These are phyloP conservation scores for Phytophthora pinifolia DNA, from an alignment of 352 stramenopile genomes.

Conservation along the genomic window DNA sequence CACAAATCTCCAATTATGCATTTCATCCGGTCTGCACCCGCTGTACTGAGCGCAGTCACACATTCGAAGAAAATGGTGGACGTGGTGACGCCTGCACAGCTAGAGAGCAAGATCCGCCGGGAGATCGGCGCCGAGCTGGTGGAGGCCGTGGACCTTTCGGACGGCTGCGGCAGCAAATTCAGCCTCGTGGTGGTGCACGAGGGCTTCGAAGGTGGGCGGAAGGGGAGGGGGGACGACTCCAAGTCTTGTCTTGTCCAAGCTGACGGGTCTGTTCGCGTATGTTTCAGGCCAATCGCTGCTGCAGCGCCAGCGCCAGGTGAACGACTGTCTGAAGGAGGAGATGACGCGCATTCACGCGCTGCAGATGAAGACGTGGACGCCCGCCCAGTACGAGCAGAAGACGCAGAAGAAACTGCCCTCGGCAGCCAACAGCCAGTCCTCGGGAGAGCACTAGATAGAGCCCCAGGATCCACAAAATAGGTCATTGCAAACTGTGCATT, in stretches of 20 bases:
- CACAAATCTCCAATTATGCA: no score
- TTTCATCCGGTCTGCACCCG: no score
- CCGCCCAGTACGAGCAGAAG: conserved; percentile 81
- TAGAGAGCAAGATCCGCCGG: conserved; percentile 58
- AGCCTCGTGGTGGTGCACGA: conserved; percentile 81
- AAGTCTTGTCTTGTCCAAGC: background rate
- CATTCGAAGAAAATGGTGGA: conserved; percentile 25
- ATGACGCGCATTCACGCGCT: conserved; percentile 85
- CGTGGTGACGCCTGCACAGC: conserved; percentile 52
- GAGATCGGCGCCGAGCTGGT: conserved; percentile 68
- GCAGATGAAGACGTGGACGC: conserved; percentile 88
- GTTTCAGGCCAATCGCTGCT: conserved; percentile 64
- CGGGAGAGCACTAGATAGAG: conserved; percentile 61
- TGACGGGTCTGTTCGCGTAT: background rate
- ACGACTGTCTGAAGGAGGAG: conserved; percentile 81
- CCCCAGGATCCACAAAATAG: background rate
- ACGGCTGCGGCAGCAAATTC: conserved; percentile 84
- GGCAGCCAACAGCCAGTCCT: conserved; percentile 37
- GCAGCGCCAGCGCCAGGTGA: conserved; percentile 76
- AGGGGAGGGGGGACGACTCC: background rate
- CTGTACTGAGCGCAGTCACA: no score
- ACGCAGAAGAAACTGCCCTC: conserved; percentile 57
- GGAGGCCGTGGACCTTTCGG: conserved; percentile 76
- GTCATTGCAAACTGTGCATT: background rate
- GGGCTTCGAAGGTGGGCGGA: conserved; percentile 61